Evolutionary conservation across 305 asterid genomes (phyloP).

Genomic region (Euphrasia arctica): DNA sequence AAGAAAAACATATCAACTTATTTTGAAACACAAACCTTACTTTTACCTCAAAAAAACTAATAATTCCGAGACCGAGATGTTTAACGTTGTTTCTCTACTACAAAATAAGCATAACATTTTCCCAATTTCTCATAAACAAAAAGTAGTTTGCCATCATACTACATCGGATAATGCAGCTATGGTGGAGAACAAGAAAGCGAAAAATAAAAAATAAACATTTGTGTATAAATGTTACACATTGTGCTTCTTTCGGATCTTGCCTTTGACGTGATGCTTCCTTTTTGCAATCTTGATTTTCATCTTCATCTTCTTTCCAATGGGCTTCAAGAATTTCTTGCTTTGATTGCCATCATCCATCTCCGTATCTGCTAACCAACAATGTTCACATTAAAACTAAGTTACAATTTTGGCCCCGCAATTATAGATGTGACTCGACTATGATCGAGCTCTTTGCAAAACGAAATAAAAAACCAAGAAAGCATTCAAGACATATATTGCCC

Average conservation of each 20-base stretch:
- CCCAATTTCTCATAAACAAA: background rate
- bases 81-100: background rate
- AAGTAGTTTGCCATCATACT: background rate
- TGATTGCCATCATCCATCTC: conserved; percentile 44
- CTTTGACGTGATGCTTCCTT: conserved; percentile 61
- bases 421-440: background rate
- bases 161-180: conserved; percentile 1
- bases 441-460: too few species aligned
- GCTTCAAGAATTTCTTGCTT: conserved; percentile 47
- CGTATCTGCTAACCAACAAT: conserved; percentile 44
- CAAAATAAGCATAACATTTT: conserved; percentile 6
- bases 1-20: too few species aligned
- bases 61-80: too few species aligned
- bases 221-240: conserved; percentile 26
- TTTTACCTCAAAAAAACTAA: too few species aligned
- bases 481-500: too few species aligned
- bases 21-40: too few species aligned
- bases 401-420: background rate
- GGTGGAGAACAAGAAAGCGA: background rate
- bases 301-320: conserved; percentile 77
- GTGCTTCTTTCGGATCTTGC: conserved; percentile 66
- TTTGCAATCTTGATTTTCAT: conserved; percentile 70
- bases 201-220: too few species aligned
- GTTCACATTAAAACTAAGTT: conserved; percentile 7
- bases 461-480: too few species aligned